Percentiles rank a stretch among this genome's conserved stretches.
These are phyloP conservation scores for Karstenula rhodostoma DNA, from an alignment of 2,329 filamentous ascomycete genomes.

Conservation along the genomic window DNA sequence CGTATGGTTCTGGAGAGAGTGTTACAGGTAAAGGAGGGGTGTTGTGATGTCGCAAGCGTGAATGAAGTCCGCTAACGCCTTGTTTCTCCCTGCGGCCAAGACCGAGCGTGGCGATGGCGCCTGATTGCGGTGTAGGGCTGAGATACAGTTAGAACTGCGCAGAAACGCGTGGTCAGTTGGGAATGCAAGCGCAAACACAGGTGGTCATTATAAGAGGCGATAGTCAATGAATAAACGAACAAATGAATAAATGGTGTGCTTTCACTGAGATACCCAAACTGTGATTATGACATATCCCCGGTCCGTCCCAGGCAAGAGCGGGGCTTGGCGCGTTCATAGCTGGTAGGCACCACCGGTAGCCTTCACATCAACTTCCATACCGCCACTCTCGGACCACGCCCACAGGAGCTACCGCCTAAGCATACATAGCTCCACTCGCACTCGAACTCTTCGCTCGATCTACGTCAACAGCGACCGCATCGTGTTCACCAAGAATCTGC, in stretches of 20 bases:
- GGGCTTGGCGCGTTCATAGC: slow-evolving; percentile 6
- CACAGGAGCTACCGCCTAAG: neutral
- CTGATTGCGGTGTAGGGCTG: slow-evolving; percentile 34
- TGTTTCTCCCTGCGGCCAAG: slow-evolving; percentile 10
- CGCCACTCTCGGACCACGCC: neutral
- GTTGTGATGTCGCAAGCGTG: slow-evolving; percentile 22
- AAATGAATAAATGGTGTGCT: neutral
- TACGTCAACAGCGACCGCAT: neutral
- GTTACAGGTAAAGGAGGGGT: slow-evolving; percentile 18
- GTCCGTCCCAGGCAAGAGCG: slow-evolving; percentile 3
- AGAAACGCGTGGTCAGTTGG: neutral
- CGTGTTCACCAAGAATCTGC: neutral
- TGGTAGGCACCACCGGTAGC: slow-evolving; percentile 8
- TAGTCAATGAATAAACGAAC: neutral
- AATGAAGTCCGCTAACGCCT: slow-evolving; percentile 12
- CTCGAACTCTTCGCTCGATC: too few relatives aligned
- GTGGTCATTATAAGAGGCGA: neutral
- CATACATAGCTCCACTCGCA: slow-evolving; percentile 15
- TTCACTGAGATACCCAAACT: neutral
- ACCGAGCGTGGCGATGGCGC: slow-evolving; percentile 20
- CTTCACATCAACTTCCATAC: slow-evolving; percentile 3
- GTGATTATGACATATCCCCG: neutral
- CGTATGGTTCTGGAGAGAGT: slow-evolving; percentile 24
- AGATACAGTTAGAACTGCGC: slow-evolving; percentile 14
- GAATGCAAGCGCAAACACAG: neutral